Base-by-base conservation (phyloP, 2,329 filamentous ascomycete genomes). In the Epichloe gansuensis region DNA sequence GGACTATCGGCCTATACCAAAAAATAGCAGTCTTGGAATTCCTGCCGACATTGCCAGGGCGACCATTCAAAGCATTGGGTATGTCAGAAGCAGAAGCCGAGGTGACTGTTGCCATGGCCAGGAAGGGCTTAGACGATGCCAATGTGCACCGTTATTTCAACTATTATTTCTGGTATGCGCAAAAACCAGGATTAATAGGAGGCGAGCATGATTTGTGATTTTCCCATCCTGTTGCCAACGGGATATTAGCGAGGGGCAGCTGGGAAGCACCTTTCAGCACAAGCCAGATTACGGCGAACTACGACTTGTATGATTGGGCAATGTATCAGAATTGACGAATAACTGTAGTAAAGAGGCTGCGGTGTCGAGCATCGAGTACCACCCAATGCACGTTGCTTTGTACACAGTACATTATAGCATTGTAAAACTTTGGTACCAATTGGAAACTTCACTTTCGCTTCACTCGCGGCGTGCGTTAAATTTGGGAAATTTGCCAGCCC, bases 1-100 rank as follows among this genome's bases (percentile, higher is more conserved):
- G 69, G 50, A 62, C 67, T 35, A 63, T 68, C 2, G 69, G 69
- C 17, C 58, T 68, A 34, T 67, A 70, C 51, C 69, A 67, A 63
- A 62, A 68, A 48, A 64, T 67, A 17, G 62, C 64, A 27, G 56
- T 69, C 34, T 53, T 65, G 27, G 65, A 67, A 40, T 62, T 67
- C 21, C 60, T 71, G 8, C 64, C 66, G 54, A 66, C 69, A 3
- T 58, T 66, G n/a, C 61, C 66, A 5, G 62, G 62, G 15, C 63
- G 64, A 47, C 66, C 67, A 5, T 60, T 70, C 27, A 55, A 60
- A 40, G 66, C 65, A 11, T 55, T 60, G 25, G 63, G 63, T 2
- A 55, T 61, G 34, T 62, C 60, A 9, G 55, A 59, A 23, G 54
- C 58, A 3, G 62, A 68, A 52, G 56, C 64, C 12, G 60, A 65